Base-by-base conservation (phyloP, 2,329 filamentous ascomycete species). In the Fusarium sp. region DNA sequence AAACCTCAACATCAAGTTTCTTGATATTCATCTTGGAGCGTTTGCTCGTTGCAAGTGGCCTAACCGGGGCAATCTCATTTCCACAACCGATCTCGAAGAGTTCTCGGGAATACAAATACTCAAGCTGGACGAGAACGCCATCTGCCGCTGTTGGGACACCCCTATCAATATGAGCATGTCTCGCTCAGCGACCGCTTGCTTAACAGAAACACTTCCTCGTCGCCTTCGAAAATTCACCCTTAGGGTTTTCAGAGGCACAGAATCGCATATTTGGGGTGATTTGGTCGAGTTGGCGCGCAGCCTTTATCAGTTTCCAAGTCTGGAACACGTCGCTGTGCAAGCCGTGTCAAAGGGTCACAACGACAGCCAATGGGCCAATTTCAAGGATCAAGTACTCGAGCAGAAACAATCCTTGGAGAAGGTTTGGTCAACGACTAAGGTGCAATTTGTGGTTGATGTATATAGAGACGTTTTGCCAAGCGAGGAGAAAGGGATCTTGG, bases 41-140 rank as follows among this genome's bases (percentile, higher is more conserved):
- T 63, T 63, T 56, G 36, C 14, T 9, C 61, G 44, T 24, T 63
- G 46, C 46, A 57, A 63, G 40, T 63, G 61, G 61, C 61, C 61
- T 3, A 53, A 63, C 49, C 24, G 36, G 35, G 49, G 49, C 6
- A 63, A 63, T 7, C 49, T 63, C 35, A 56, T 63, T 29, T 24
- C 33, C 6, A 31, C 16, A 29, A 3, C 36, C 11, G 61, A 63
- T 24, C 22, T 63, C 2, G 61, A 63, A 24, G 17, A 24, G 11
- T 63, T 63, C 17, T 4, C 49, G 2, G 29, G 5, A 9, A 4
- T 63, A 27, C n/a, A 56, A 31, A 36, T 49, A 9, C 49, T 63
- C 42, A 56, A 56, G 8, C 6, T 63, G 12, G 61, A 63, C 14
- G 61, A 63, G 27, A 63, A 56, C 10, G 27, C 61, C 1, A 31